A percentile compares a stretch with the other conserved stretches of the same genome.
Conservation (phyloP, 495 filamentous ascomycete genomes). For the Talaromyces nanjingensis region DNA sequence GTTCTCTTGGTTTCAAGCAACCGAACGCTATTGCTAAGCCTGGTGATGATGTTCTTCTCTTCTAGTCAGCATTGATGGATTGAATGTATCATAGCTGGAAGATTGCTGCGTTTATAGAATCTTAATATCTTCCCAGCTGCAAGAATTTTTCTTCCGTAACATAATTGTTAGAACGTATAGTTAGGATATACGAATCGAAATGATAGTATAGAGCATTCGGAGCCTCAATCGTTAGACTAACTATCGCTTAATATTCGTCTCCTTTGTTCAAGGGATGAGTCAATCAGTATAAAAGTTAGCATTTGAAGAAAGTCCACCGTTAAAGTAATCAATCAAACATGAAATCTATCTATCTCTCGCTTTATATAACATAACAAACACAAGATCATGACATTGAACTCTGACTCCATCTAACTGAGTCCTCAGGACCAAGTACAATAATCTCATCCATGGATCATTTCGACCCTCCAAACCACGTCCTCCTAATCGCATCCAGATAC, state of each 20-base stretch:
- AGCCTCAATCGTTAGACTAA: background rate
- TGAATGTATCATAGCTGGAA: background rate
- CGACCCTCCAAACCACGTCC: constrained; percentile 3
- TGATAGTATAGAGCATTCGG: background rate
- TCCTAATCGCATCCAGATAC: constrained; percentile 1
- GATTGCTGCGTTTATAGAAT: background rate
- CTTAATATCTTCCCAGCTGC: background rate
- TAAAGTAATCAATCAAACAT: background rate
- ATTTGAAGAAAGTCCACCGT: background rate
- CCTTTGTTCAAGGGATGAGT: background rate
- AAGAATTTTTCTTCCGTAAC: background rate
- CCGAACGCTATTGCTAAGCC: constrained; percentile 13
- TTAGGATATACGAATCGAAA: background rate
- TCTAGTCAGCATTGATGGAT: constrained; percentile 1
- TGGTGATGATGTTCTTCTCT: constrained; percentile 12
- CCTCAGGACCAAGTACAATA: background rate
- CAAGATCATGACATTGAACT: background rate
- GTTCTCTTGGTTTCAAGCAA: constrained; percentile 12
- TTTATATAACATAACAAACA: background rate
- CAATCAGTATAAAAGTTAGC: background rate
- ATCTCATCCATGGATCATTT: background rate
- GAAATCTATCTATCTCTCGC: background rate
- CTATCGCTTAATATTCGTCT: background rate
- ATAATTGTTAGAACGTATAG: background rate
- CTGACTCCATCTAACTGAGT: background rate